phyloP scores from a whole-genome alignment of 805 yeast species.

The Ogataea populi-albae region DNA sequence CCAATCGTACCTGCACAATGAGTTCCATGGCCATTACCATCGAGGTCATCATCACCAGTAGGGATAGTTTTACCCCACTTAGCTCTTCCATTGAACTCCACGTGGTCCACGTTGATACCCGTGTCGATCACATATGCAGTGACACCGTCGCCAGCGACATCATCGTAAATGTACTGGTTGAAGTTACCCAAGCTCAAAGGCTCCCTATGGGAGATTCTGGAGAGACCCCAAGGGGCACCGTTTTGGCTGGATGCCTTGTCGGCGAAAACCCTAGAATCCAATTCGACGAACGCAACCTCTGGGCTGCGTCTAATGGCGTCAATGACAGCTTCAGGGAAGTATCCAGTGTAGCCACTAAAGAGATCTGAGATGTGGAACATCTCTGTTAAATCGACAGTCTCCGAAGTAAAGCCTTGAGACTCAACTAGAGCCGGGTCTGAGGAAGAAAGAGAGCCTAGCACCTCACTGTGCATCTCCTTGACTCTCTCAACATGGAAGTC shows the following conservation, averaged over 20 bases:
- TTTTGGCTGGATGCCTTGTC: slow-evolving; percentile 63
- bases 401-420: slow-evolving; percentile 9
- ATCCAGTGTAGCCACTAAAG: slow-evolving; percentile 81
- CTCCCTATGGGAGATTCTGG: slow-evolving; percentile 83
- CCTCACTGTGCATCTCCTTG: slow-evolving; percentile 46
- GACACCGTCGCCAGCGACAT: slow-evolving; percentile 77
- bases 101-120: slow-evolving; percentile 74
- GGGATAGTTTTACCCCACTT: slow-evolving; percentile 84
- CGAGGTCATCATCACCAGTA: slow-evolving; percentile 61
- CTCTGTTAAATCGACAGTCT: slow-evolving; percentile 56
- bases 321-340: slow-evolving; percentile 70
- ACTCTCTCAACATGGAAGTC: slow-evolving; percentile 70
- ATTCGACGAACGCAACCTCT: slow-evolving; percentile 59
- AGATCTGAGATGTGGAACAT: slow-evolving; percentile 55
- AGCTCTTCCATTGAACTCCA: slow-evolving; percentile 82
- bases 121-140: slow-evolving; percentile 89
- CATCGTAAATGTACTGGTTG: slow-evolving; percentile 70
- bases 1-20: slow-evolving; percentile 97
- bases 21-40: slow-evolving; percentile 94
- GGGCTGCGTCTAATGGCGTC: slow-evolving; percentile 62
- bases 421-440: slow-evolving; percentile 19
- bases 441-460: slow-evolving; percentile 28
- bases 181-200: slow-evolving; percentile 64
- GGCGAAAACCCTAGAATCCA: slow-evolving; percentile 68
- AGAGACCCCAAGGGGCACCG: slow-evolving; percentile 94